These are phyloP conservation scores for Globisporangium recalcitrans DNA, from an alignment of 352 stramenopile genomes.

Conservation along the genomic window DNA sequence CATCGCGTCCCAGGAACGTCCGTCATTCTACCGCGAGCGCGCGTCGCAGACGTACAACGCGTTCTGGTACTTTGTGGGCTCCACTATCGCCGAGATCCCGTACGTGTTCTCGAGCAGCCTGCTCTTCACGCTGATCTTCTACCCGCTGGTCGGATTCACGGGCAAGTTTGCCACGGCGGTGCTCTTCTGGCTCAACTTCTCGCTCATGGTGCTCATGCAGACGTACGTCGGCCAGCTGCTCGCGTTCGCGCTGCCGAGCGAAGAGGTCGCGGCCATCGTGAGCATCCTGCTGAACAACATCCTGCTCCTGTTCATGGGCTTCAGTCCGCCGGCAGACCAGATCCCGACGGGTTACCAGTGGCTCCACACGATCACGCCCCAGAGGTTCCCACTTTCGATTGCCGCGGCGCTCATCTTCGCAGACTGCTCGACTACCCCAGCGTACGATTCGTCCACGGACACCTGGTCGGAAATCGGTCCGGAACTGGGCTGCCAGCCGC, in stretches of 20 bases:
- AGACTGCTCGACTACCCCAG: slow-evolving; percentile 8
- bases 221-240: no score
- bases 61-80: slow-evolving; percentile 39
- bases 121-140: no score
- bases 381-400: slow-evolving; percentile 17
- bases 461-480: slow-evolving; percentile 4
- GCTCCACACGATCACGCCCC: slow-evolving; percentile 19
- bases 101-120: no score
- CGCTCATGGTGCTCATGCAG: no score
- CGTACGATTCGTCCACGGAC: slow-evolving; percentile 7
- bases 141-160: no score
- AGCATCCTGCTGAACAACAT: no score
- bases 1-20: slow-evolving; percentile 63
- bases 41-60: slow-evolving; percentile 80
- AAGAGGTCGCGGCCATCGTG: no score
- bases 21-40: slow-evolving; percentile 43
- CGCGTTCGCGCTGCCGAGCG: no score
- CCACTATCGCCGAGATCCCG: no score
- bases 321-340: background rate
- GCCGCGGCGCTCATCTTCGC: slow-evolving; percentile 12
- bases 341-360: background rate
- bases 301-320: no score
- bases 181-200: no score
- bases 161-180: background rate
- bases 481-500: slow-evolving; percentile 17